Evolutionary conservation across 108 stramenopile species (phyloP).

Genomic region (Parmales sp.): DNA sequence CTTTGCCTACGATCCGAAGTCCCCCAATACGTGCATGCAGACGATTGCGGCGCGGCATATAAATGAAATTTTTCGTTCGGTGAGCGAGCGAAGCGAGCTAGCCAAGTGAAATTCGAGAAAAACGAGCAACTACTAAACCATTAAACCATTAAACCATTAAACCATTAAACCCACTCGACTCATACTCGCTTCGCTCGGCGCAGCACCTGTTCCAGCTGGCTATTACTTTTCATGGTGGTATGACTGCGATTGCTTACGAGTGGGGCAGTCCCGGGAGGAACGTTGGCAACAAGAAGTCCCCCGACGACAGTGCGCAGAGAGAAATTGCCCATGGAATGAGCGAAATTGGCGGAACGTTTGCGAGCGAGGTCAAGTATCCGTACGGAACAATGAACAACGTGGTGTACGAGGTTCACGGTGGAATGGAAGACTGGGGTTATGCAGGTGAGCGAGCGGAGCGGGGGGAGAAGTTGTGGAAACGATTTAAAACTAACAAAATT

Average conservation of each 20-base stretch:
- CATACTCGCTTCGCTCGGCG: too few relatives aligned
- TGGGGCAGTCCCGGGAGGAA: constrained; percentile 68
- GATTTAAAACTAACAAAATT: background rate
- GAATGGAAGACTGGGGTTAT: constrained; percentile 72
- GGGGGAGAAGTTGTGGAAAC: background rate
- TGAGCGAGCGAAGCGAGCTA: too few relatives aligned
- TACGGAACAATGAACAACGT: constrained; percentile 63
- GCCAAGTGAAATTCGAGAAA: too few relatives aligned
- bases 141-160: too few relatives aligned
- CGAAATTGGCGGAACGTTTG: constrained; percentile 37
- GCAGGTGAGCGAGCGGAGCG: constrained; percentile 17
- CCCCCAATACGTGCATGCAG: constrained; percentile 58
- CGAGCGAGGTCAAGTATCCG: constrained; percentile 23
- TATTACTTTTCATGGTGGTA: constrained; percentile 91
- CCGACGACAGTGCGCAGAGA: constrained; percentile 52
- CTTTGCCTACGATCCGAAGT: constrained; percentile 60
- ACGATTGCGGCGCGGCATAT: constrained; percentile 77
- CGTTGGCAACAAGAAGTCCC: constrained; percentile 26
- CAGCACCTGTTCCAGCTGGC: constrained; percentile 81
- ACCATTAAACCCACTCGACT: too few relatives aligned
- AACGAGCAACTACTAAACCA: too few relatives aligned
- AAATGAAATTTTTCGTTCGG: constrained; percentile 87
- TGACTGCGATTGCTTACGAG: constrained; percentile 83
- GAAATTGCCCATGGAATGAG: constrained; percentile 32
- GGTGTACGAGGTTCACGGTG: constrained; percentile 56